A percentile compares a stretch with the other conserved stretches of the same genome.
phyloP scores from a whole-genome alignment of 2,329 filamentous ascomycete genomes.

The Domatiomyces catenatus region DNA sequence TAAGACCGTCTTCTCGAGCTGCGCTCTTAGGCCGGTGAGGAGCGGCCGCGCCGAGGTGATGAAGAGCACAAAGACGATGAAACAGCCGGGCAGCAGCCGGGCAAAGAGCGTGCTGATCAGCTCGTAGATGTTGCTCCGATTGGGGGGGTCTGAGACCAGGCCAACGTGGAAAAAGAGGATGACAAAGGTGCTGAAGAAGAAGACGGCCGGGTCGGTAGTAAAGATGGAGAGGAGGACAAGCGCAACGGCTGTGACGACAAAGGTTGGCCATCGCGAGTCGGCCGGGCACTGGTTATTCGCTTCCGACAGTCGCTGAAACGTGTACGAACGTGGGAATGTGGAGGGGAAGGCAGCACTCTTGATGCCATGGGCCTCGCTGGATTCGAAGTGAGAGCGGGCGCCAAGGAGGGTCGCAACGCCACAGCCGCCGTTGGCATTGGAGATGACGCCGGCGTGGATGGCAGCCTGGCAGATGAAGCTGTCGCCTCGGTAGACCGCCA shows the following conservation, averaged over 20 bases:
- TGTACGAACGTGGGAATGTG: slow-evolving; percentile 76
- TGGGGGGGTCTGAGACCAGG: slow-evolving; percentile 74
- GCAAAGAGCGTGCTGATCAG: slow-evolving; percentile 66
- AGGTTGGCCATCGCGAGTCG: slow-evolving; percentile 70
- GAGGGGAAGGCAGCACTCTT: slow-evolving; percentile 65
- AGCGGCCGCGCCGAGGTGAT: slow-evolving; percentile 63
- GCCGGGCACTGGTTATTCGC: slow-evolving; percentile 46
- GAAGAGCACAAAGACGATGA: slow-evolving; percentile 77
- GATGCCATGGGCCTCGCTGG: slow-evolving; percentile 57
- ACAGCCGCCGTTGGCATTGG: slow-evolving; percentile 58
- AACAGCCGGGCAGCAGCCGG: slow-evolving; percentile 72
- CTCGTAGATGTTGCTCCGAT: slow-evolving; percentile 47
- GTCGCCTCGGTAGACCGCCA: slow-evolving; percentile 66
- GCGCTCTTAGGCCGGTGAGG: slow-evolving; percentile 57
- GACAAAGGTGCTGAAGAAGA: slow-evolving; percentile 70
- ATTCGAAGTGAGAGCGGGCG: slow-evolving; percentile 45
- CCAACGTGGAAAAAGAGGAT: slow-evolving; percentile 81
- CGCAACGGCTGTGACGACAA: slow-evolving; percentile 68
- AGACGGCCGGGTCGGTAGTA: slow-evolving; percentile 59
- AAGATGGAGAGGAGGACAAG: slow-evolving; percentile 66
- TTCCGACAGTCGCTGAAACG: slow-evolving; percentile 47
- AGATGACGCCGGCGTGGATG: slow-evolving; percentile 67
- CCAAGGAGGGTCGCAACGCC: slow-evolving; percentile 65
- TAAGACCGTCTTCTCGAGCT: slow-evolving; percentile 76
- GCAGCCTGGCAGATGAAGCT: slow-evolving; percentile 76